phyloP scores from a whole-genome alignment of 441 rosid genomes.

The Gossypium laxum region DNA sequence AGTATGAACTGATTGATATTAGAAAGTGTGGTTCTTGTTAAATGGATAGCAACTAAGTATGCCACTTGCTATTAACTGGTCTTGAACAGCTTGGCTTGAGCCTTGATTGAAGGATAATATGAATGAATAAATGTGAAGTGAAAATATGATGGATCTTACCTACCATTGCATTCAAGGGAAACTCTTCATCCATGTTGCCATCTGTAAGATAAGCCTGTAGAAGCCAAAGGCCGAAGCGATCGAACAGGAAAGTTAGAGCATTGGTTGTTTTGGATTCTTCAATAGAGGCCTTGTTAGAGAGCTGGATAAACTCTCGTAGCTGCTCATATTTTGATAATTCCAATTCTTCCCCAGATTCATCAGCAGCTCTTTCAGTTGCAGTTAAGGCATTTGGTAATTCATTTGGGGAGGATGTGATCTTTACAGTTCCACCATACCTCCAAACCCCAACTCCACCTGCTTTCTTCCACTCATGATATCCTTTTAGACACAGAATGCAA shows the following conservation, averaged over 20 bases:
- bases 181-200: slow-evolving; percentile 35
- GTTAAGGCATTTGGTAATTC: slow-evolving; percentile 40
- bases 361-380: slow-evolving; percentile 67
- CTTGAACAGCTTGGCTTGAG: neutral
- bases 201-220: slow-evolving; percentile 71
- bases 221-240: slow-evolving; percentile 68
- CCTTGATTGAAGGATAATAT: neutral
- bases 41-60: neutral
- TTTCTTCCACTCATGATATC: slow-evolving; percentile 90
- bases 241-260: slow-evolving; percentile 67
- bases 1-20: neutral
- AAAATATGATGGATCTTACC: slow-evolving; percentile 38
- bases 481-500: slow-evolving; percentile 87
- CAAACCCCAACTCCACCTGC: slow-evolving; percentile 88
- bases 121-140: neutral
- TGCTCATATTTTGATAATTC: slow-evolving; percentile 82
- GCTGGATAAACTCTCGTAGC: slow-evolving; percentile 72
- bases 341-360: slow-evolving; percentile 72
- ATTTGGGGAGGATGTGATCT: slow-evolving; percentile 67
- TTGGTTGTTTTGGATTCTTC: slow-evolving; percentile 73
- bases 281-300: slow-evolving; percentile 54
- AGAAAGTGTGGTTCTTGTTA: neutral
- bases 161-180: slow-evolving; percentile 91
- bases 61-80: neutral
- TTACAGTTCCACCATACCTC: slow-evolving; percentile 92